Conservation (phyloP, 495 filamentous ascomycete genomes). For the Lasiosphaeria hispida region DNA sequence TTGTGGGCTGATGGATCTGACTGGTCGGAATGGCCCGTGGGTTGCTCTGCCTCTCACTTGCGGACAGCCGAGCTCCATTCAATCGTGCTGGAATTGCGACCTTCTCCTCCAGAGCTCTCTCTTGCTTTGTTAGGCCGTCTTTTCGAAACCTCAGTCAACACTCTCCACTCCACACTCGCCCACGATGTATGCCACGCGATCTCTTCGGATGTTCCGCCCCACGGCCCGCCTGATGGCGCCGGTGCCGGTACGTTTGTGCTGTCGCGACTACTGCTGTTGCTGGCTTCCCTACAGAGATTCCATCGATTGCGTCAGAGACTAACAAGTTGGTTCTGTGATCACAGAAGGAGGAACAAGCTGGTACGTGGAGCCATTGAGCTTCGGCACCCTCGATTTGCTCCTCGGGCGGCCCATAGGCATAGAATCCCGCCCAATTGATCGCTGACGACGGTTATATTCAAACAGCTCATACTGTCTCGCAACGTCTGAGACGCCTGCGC, state of each 20-base stretch:
- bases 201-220: slow-evolving; percentile 54
- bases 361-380: slow-evolving; percentile 55
- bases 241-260: slow-evolving; percentile 67
- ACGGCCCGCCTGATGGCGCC: slow-evolving; percentile 68
- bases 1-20: slow-evolving; percentile 22
- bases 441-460: slow-evolving; percentile 23
- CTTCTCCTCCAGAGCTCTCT: slow-evolving; percentile 5
- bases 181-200: slow-evolving; percentile 67
- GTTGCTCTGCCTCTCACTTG: not conserved
- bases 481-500: slow-evolving; percentile 83
- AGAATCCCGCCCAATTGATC: slow-evolving; percentile 1
- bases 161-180: slow-evolving; percentile 31
- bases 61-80: slow-evolving; percentile 20
- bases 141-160: slow-evolving; percentile 3
- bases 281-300: slow-evolving; percentile 11
- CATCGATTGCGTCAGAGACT: slow-evolving; percentile 25
- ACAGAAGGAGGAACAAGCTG: slow-evolving; percentile 80
- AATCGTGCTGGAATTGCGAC: slow-evolving; percentile 12
- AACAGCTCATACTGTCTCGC: slow-evolving; percentile 93
- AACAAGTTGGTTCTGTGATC: slow-evolving; percentile 35
- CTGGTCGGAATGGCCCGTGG: slow-evolving; percentile 13
- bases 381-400: slow-evolving; percentile 1
- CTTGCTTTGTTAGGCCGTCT: slow-evolving; percentile 5
- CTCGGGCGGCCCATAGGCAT: not conserved
- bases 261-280: not conserved